Evolutionary conservation across 1,284 basidiomycete genomes (phyloP), one percentile per base, ranked within the genome.

Genomic region (Apiotrichum veenhuisii): DNA sequence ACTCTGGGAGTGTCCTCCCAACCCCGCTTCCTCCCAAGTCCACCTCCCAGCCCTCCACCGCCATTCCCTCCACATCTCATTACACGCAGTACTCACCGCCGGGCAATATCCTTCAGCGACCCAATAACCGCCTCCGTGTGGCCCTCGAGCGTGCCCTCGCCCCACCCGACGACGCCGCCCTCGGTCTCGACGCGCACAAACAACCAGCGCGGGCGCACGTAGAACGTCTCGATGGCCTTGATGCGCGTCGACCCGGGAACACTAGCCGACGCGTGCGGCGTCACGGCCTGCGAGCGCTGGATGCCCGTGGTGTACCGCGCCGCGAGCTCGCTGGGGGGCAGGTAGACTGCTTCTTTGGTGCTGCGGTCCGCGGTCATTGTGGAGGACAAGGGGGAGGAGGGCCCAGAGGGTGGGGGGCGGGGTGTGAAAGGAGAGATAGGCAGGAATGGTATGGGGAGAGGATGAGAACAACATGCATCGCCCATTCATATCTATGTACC

Each of bases 111-210:
- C 36, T 76, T 67, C 64, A 84, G 81, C 25, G 86, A 85, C 22
- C 87, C 87, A 74, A 88, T 85, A 11, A 89, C 82, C 4, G 87
- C 86, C 74, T 89, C 86, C 5, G 86, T 87, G 66, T 89, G 69
- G 23, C 74, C 76, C 54, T 78, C 75, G 8, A 78, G 68, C 1
- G 76, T 78, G 7, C 71, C 73, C 54, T 78, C 78, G 53, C 77
- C 79, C 79, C 87, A 89, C 27, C 87, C 87, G 26, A 88, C 80
- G 34, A 85, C 76, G 1, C 85, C 86, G 48, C 84, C 82, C 10
- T 81, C 80, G 0, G 86, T 88, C 67, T 86, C 84, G 20, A 89
- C 81, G 7, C 86, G 82, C 25, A 89, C 84, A 65, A 89, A 88
- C 15, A 90, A 78, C 87, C 87, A 89, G 58, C 86, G 80, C 0